Base-by-base conservation (phyloP, 257 asterid species). In the Jacaranda copaia region DNA sequence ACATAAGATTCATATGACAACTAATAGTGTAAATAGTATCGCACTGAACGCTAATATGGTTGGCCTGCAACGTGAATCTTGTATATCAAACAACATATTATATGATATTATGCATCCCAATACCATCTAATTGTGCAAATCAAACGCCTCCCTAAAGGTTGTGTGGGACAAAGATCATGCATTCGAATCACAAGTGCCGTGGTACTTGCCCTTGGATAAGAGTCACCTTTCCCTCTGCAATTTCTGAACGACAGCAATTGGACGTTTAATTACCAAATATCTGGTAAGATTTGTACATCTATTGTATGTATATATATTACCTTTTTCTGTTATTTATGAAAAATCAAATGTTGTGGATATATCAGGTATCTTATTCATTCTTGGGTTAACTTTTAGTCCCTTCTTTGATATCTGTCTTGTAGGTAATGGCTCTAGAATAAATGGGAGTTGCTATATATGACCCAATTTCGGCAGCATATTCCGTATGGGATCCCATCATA, bases 141-240 rank as follows among this genome's bases (percentile, higher is more conserved):
- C 32, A 25, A 25, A 25, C 2, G 32, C 32, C 39, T 13, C 59
- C 3, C 57, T 68, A 68, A 80, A 95, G 99, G 91, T 95, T 73
- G 80, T 89, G 16, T 90, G 97, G 97, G 97, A 86, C 77, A 91
- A 88, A 82, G 99, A 95, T 88, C 97, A 93, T 18, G 96, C 98
- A 46, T 84, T 81, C 56, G 97, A 89, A 75, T 95, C 99, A 0
- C 93, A 96, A 45, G 43, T 95, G 78, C 96, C 99, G 5, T 95
- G 99, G 99, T 93, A 93, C 89, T 82, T 88, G 85, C 97, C 98
- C 20, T 76, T 95, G 83, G 99, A 93, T 82, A 83, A 83, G 66
- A 88, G 96, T 81, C 96, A 89, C 85, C 84, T 95, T 88, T 93
- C 99, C 25, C 82, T 93, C 45, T 93, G 99, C 83, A 88, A 88